phyloP scores from a whole-genome alignment of 495 filamentous ascomycete genomes.

The Bathelium albidoporum region DNA sequence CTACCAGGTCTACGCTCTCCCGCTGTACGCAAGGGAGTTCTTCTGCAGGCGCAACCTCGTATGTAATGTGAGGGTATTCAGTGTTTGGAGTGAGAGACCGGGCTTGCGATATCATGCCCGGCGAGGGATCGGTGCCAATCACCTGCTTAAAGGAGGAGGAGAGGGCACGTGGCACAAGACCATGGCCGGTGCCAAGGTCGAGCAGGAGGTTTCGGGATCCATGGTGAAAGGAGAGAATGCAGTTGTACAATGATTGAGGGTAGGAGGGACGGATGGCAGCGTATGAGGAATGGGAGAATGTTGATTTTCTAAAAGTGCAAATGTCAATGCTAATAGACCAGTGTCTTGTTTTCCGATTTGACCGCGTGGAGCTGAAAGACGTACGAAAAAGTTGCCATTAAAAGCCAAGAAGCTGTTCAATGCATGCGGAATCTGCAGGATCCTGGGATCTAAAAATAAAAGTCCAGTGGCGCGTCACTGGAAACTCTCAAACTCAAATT shows the following conservation, averaged over 20 bases:
- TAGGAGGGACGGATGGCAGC: slow-evolving; percentile 56
- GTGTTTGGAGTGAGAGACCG: slow-evolving; percentile 28
- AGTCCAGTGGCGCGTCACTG: neutral
- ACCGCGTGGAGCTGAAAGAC: slow-evolving; percentile 16
- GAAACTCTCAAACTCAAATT: neutral
- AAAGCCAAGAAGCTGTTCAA: neutral
- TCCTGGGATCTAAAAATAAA: neutral
- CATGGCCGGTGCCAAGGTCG: slow-evolving; percentile 55
- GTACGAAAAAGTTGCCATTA: slow-evolving; percentile 43
- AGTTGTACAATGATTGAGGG: slow-evolving; percentile 42
- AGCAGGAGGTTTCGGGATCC: slow-evolving; percentile 35
- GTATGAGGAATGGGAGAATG: slow-evolving; percentile 46
- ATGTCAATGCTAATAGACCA: neutral
- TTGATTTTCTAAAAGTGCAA: slow-evolving; percentile 31
- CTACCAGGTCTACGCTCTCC: slow-evolving; percentile 43
- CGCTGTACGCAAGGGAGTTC: slow-evolving; percentile 39
- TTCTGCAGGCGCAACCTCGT: slow-evolving; percentile 40
- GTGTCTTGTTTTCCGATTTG: neutral
- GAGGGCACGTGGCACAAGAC: slow-evolving; percentile 45
- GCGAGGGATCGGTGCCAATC: slow-evolving; percentile 48
- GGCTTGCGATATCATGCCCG: slow-evolving; percentile 49
- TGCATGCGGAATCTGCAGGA: neutral
- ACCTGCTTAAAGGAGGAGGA: slow-evolving; percentile 38
- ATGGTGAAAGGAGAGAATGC: slow-evolving; percentile 45
- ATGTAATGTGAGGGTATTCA: slow-evolving; percentile 37